A percentile compares a stretch with the other conserved stretches of the same genome.
Evolutionary conservation across 139 green algal genomes (phyloP).

Genomic region (Chlorella sp.): DNA sequence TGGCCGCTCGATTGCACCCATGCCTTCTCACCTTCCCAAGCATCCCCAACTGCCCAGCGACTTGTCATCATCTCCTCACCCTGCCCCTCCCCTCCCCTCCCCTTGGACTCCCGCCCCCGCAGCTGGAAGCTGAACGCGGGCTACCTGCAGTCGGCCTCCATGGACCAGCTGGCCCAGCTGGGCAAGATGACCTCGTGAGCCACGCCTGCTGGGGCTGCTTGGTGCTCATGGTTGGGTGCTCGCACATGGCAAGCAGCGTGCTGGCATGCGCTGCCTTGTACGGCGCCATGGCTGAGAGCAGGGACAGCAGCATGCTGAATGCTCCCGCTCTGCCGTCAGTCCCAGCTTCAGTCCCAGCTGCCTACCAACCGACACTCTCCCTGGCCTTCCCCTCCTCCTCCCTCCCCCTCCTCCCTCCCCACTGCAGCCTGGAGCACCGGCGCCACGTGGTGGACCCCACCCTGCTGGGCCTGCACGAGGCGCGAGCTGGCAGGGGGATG

Average conservation of each 20-base stretch:
- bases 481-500: conserved; percentile 60
- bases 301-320: background rate
- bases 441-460: conserved; percentile 33
- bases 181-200: conserved; percentile 44
- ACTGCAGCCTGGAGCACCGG: conserved; percentile 30
- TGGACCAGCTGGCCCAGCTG: conserved; percentile 42
- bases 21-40: too few relatives aligned
- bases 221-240: too few relatives aligned
- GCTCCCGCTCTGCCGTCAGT: too few relatives aligned
- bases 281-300: too few relatives aligned
- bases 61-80: background rate
- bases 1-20: too few relatives aligned
- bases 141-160: conserved; percentile 36
- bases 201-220: background rate
- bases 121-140: conserved; percentile 34
- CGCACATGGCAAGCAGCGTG: too few relatives aligned
- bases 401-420: background rate
- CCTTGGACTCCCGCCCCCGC: background rate
- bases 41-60: background rate
- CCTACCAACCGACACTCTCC: too few relatives aligned
- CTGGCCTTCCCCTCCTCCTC: too few relatives aligned
- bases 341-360: too few relatives aligned
- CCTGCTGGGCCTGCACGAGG: conserved; percentile 67
- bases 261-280: too few relatives aligned
- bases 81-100: background rate